These are phyloP conservation scores for Aspergillus pseudotamarii DNA, from an alignment of 2,329 filamentous ascomycete genomes.

Conservation along the genomic window DNA sequence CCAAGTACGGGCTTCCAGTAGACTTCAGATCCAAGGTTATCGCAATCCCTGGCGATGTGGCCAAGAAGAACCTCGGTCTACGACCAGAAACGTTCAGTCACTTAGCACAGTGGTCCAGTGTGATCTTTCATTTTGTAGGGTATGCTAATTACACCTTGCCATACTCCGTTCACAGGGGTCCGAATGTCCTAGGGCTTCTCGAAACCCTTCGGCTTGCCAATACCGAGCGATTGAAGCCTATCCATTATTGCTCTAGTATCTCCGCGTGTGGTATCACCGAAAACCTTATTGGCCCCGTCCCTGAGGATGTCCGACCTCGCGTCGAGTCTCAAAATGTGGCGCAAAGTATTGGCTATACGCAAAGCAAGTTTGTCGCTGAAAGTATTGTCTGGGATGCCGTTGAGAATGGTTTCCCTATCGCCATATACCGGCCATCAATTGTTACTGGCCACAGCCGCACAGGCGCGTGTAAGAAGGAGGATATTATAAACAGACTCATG, in stretches of 20 bases:
- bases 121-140: slow-evolving; percentile 18
- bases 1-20: slow-evolving; percentile 10
- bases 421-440: slow-evolving; percentile 23
- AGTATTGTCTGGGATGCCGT: slow-evolving; percentile 21
- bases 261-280: slow-evolving; percentile 18
- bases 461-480: slow-evolving; percentile 19
- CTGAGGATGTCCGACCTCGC: slow-evolving; percentile 13
- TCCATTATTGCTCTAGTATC: slow-evolving; percentile 25
- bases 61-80: slow-evolving; percentile 5
- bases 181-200: slow-evolving; percentile 13
- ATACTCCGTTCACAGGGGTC: slow-evolving; percentile 13
- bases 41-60: slow-evolving; percentile 9
- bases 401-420: slow-evolving; percentile 19
- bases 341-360: slow-evolving; percentile 20
- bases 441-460: slow-evolving; percentile 21
- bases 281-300: slow-evolving; percentile 1
- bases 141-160: slow-evolving; percentile 17
- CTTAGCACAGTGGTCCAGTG: slow-evolving; percentile 14
- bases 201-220: slow-evolving; percentile 16
- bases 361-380: slow-evolving; percentile 26
- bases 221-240: slow-evolving; percentile 15
- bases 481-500: slow-evolving; percentile 22
- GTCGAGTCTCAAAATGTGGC: neutral
- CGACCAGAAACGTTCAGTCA: slow-evolving; percentile 1
- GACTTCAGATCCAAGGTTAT: slow-evolving; percentile 10